Evolutionary conservation across 2,329 filamentous ascomycete genomes (phyloP), one percentile per base, ranked within the genome.

Genomic region (Chrysoporthe deuterocubensis): DNA sequence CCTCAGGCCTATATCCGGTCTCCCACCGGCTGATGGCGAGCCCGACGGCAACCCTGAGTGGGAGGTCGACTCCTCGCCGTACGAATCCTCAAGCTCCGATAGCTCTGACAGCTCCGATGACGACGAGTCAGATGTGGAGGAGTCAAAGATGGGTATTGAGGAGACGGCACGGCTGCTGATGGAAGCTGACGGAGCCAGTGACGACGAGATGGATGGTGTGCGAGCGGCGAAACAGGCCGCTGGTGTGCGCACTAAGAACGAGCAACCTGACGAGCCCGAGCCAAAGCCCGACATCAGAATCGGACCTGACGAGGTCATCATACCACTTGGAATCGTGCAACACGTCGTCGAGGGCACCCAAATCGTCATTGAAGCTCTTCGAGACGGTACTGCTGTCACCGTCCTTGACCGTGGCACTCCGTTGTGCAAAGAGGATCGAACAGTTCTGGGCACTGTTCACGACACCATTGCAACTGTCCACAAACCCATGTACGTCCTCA

Each of bases 391-490:
- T 75, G 58, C 61, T 14, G 92, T 94, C 71, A 89, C 91, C 74
- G 94, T 97, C 0, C 85, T 98, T 1, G 94, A 97, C 75, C 86
- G 87, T 5, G 93, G 92, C 42, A 96, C 94, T 0, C 87, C 96
- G 3, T 85, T 99, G 40, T 97, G 93, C 79, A 88, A 89, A 40
- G 87, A 87, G 71, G 87, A 96, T 73, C 86, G 93, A 64, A 87
- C 85, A 26, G 87, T 97, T 40, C 86, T 97, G 65, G 96, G 94
- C 34, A 90, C 87, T 21, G 87, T 98, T n/a, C 85, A 89, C 4
- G 95, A 98, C 74, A 92, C 93, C 5, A 86, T 98, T 44, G 96
- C 95, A 59, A 88, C 92, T 74, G 93, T 97, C 3, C 87, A 93
- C 71, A 90, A 93, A 72, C 96, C 96, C 9, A 83, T 94, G 72